phyloP scores from a whole-genome alignment of 352 stramenopile genomes.

The Globisporangium emineosum region DNA sequence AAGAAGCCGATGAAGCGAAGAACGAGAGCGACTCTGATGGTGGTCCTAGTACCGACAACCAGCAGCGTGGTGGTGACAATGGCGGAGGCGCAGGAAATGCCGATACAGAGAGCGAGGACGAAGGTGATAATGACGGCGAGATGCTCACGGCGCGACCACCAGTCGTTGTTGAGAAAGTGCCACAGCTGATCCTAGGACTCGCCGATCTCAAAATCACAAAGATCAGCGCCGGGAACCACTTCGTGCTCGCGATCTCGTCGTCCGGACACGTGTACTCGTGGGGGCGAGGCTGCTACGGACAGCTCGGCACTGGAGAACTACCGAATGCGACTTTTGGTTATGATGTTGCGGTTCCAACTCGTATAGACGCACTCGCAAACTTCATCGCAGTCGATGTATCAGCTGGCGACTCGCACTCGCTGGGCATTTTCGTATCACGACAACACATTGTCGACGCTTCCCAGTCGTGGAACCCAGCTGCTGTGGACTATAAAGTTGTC shows the following conservation, averaged over 20 bases:
- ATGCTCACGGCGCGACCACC: background rate
- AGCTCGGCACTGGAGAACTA: slow-evolving; percentile 48
- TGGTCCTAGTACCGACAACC: background rate
- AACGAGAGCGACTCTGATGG: background rate
- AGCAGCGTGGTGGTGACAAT: slow-evolving; percentile 9
- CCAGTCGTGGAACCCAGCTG: background rate
- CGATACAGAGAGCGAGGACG: background rate
- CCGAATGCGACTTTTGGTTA: background rate
- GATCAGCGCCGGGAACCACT: slow-evolving; percentile 63
- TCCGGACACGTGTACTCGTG: slow-evolving; percentile 49
- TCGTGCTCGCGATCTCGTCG: slow-evolving; percentile 42
- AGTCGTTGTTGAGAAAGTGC: slow-evolving; percentile 24
- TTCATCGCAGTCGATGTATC: slow-evolving; percentile 40
- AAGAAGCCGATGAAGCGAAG: background rate
- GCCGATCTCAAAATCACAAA: slow-evolving; percentile 26
- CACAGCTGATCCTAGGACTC: slow-evolving; percentile 24
- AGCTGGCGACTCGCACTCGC: slow-evolving; percentile 44
- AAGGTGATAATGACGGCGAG: background rate
- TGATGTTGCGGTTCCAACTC: slow-evolving; percentile 18
- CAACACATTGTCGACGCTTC: background rate
- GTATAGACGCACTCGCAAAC: slow-evolving; percentile 25
- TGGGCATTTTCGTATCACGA: slow-evolving; percentile 39
- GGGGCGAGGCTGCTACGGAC: slow-evolving; percentile 52
- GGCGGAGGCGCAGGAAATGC: background rate
- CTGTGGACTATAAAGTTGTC: slow-evolving; percentile 35